Conservation (phyloP, 1,139 yeast species). For the Saccharomyces hybrid region DNA sequence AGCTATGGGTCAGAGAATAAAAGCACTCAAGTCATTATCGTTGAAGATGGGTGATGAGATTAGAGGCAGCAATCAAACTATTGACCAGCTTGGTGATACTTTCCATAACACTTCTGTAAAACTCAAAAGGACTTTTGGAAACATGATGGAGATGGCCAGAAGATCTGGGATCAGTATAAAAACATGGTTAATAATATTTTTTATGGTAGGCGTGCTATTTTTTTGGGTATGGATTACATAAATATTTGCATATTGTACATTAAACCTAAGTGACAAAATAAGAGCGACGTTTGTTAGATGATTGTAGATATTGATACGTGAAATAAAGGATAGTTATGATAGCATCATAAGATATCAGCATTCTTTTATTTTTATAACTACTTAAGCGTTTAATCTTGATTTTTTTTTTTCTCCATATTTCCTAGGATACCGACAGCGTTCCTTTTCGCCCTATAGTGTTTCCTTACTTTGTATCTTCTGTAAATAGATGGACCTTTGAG, state of each 20-base stretch:
- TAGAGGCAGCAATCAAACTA: conserved; percentile 57
- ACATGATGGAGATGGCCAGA: conserved; percentile 77
- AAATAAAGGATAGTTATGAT: neutral
- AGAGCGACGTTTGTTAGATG: neutral
- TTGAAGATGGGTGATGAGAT: conserved; percentile 79
- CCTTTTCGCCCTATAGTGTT: conserved; percentile 18
- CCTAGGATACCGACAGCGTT: conserved; percentile 22
- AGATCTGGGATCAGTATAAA: conserved; percentile 75
- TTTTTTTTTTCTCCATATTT: conserved; percentile 5
- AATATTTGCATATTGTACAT: conserved; percentile 2
- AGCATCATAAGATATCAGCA: neutral
- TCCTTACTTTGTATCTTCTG: conserved; percentile 8
- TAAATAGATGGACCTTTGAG: neutral
- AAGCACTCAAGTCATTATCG: conserved; percentile 64
- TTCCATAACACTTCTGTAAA: conserved; percentile 42
- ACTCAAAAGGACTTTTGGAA: conserved; percentile 58
- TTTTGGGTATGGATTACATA: conserved; percentile 74
- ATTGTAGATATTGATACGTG: neutral
- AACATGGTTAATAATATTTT: conserved; percentile 67
- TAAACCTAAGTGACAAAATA: neutral
- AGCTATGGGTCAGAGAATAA: conserved; percentile 61
- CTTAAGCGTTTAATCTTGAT: conserved; percentile 6
- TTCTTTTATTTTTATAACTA: neutral
- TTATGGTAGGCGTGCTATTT: conserved; percentile 56
- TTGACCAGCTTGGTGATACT: conserved; percentile 47